Evolutionary conservation across 75 land plant genomes (phyloP).

Genomic region (Cupressus sempervirens): DNA sequence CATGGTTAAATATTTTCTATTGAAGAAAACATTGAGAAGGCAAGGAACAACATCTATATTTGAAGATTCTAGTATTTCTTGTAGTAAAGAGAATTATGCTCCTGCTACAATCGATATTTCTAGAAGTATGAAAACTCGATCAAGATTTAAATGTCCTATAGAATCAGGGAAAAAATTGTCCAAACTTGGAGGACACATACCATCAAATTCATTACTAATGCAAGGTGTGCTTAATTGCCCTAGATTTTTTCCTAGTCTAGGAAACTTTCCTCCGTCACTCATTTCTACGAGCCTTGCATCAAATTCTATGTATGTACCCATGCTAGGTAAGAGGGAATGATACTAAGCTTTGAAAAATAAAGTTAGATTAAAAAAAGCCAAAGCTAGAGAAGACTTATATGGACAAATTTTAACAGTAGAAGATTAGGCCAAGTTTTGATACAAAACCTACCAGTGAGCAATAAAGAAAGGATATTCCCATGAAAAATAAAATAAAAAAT

Average conservation of each 20-base stretch:
- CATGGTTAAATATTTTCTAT: constrained; percentile 55
- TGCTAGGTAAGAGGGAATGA: constrained; percentile 63
- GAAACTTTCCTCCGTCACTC: constrained; percentile 23
- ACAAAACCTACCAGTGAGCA: constrained; percentile 29
- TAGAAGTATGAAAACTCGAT: constrained; percentile 17
- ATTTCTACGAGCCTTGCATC: constrained; percentile 17
- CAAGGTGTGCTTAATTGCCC: constrained; percentile 15
- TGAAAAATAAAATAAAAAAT: constrained; percentile 33
- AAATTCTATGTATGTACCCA: constrained; percentile 14
- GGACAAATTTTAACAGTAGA: constrained; percentile 45
- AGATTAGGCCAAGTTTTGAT: constrained; percentile 30
- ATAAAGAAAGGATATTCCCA: constrained; percentile 45
- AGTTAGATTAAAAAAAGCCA: constrained; percentile 35
- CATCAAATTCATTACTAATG: constrained; percentile 21
- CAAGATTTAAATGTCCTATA: constrained; percentile 15
- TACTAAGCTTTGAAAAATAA: constrained; percentile 32
- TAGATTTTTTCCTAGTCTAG: constrained; percentile 30
- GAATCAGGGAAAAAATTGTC: constrained; percentile 30
- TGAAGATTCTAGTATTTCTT: constrained; percentile 9
- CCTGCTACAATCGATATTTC: constrained; percentile 22
- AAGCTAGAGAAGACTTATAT: constrained; percentile 29
- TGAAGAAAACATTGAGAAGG: constrained; percentile 42
- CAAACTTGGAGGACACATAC: constrained; percentile 15
- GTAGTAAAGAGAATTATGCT: constrained; percentile 18
- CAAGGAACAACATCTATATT: constrained; percentile 21